Evolutionary conservation across 257 asterid species (phyloP).

Genomic region (Galeopsis tetrahit): DNA sequence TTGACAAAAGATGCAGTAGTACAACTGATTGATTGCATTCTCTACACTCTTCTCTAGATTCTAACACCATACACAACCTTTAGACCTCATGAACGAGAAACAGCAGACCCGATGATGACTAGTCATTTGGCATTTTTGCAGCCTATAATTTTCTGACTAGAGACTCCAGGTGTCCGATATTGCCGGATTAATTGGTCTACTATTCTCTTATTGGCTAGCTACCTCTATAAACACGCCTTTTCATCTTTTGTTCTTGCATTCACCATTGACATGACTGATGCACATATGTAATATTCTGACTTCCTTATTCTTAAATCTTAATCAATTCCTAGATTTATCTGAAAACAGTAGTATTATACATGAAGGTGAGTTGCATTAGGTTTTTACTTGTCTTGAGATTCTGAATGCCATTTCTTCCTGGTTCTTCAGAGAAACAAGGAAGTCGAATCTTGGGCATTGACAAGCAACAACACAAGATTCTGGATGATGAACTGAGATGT

Average conservation of each 20-base stretch:
- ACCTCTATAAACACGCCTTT: conserved; percentile 45
- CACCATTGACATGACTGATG: conserved; percentile 30
- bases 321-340: conserved; percentile 27
- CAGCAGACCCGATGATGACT: conserved; percentile 33
- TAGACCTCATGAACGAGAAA: conserved; percentile 1
- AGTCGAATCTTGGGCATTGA: neutral
- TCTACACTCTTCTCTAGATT: conserved; percentile 38
- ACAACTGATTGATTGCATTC: conserved; percentile 35
- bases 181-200: conserved; percentile 48
- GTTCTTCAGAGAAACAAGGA: neutral
- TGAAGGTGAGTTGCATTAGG: conserved; percentile 22
- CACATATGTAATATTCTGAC: conserved; percentile 46
- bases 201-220: conserved; percentile 40
- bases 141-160: conserved; percentile 33
- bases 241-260: neutral
- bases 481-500: neutral
- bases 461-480: neutral
- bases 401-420: neutral
- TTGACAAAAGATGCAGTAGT: conserved; percentile 41
- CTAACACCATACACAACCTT: conserved; percentile 52
- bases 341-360: conserved; percentile 20
- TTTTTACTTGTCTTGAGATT: neutral
- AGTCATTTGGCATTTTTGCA: conserved; percentile 43
- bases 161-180: conserved; percentile 53
- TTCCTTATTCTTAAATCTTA: conserved; percentile 16